phyloP scores from a whole-genome alignment of 306 rosid genomes.

The Quercus suber region DNA sequence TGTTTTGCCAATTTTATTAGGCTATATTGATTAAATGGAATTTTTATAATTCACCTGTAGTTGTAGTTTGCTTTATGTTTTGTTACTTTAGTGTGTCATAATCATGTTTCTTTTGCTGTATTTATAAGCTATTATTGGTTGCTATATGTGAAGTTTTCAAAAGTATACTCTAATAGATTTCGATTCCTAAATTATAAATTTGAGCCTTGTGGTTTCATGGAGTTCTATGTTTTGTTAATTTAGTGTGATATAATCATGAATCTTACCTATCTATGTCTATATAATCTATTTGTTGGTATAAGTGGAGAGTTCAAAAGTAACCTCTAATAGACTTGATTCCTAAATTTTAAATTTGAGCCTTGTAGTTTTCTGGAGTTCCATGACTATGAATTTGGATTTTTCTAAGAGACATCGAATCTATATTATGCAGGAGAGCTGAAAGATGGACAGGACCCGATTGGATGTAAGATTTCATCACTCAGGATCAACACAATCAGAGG shows the following conservation, averaged over 20 bases:
- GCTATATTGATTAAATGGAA: constrained; percentile 12
- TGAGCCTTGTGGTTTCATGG: neutral
- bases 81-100: constrained; percentile 12
- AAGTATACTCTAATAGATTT: neutral
- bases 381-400: constrained; percentile 1
- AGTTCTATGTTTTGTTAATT: constrained; percentile 6
- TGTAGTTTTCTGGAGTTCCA: neutral
- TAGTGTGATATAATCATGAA: constrained; percentile 2
- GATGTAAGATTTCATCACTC: constrained; percentile 64
- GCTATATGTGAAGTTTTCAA: neutral
- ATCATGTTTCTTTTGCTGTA: constrained; percentile 14
- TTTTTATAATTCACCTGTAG: constrained; percentile 13
- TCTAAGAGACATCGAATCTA: constrained; percentile 12
- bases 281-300: neutral
- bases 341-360: neutral
- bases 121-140: neutral
- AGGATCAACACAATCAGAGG: constrained; percentile 84
- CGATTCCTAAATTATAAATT: neutral
- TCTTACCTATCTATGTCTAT: constrained; percentile 3
- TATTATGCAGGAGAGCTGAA: constrained; percentile 61
- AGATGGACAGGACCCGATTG: constrained; percentile 65
- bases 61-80: constrained; percentile 6
- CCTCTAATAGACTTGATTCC: neutral
- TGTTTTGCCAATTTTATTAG: neutral
- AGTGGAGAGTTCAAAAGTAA: neutral